phyloP scores from a whole-genome alignment of 768 basidiomycete genomes.

The Lactifluus subvellereus region DNA sequence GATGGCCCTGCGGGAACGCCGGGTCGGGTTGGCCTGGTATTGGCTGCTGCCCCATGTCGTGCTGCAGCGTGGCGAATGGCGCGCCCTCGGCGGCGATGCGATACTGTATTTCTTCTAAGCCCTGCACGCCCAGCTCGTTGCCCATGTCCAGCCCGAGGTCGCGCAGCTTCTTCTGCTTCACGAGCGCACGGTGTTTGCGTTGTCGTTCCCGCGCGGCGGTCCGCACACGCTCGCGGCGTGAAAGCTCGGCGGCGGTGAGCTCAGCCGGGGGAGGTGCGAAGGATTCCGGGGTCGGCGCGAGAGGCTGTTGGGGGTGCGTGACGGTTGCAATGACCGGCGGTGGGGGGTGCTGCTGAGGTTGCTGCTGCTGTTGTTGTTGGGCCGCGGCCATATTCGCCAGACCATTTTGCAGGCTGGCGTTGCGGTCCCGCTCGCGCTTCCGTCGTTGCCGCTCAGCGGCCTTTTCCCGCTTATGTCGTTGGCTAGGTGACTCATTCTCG shows the following conservation, averaged over 20 bases:
- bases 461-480: slow-evolving; percentile 76
- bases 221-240: slow-evolving; percentile 64
- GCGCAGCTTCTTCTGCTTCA: slow-evolving; percentile 76
- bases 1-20: slow-evolving; percentile 53
- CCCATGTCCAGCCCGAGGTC: slow-evolving; percentile 81
- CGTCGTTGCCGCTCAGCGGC: slow-evolving; percentile 80
- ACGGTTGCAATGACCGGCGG: slow-evolving; percentile 10
- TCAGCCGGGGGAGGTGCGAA: slow-evolving; percentile 36
- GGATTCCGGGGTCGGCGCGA: slow-evolving; percentile 30
- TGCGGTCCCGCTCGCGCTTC: slow-evolving; percentile 68
- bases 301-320: slow-evolving; percentile 20
- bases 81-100: slow-evolving; percentile 44
- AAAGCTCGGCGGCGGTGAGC: slow-evolving; percentile 58
- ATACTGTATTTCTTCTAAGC: slow-evolving; percentile 64
- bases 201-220: slow-evolving; percentile 76
- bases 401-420: slow-evolving; percentile 32
- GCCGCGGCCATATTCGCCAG: slow-evolving; percentile 28
- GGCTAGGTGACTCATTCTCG: slow-evolving; percentile 68
- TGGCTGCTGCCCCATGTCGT: slow-evolving; percentile 32
- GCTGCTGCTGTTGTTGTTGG: slow-evolving; percentile 26
- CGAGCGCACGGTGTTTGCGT: slow-evolving; percentile 70
- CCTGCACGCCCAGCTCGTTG: slow-evolving; percentile 50
- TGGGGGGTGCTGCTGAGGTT: slow-evolving; percentile 22
- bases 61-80: slow-evolving; percentile 33
- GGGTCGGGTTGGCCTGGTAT: slow-evolving; percentile 42